These are phyloP conservation scores for Exobasidium cylindrosporum DNA, from an alignment of 1,284 basidiomycete genomes.

Conservation along the genomic window DNA sequence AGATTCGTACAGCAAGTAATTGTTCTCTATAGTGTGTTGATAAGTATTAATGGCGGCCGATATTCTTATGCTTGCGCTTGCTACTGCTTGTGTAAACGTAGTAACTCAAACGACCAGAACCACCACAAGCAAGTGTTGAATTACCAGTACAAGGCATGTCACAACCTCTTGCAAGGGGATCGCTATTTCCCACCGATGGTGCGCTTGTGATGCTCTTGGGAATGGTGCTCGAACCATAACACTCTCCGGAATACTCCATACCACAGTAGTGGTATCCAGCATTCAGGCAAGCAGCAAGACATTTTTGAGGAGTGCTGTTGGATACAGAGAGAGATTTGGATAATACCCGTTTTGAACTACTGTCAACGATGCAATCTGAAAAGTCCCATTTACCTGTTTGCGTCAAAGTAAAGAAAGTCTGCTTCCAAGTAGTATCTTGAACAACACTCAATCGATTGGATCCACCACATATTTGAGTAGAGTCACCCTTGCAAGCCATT, in stretches of 20 bases:
- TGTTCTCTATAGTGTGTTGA: no score
- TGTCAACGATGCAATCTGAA: constrained; percentile 20
- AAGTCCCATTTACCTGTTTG: constrained; percentile 13
- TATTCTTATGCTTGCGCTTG: no score
- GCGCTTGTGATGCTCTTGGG: background rate
- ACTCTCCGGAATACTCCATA: constrained; percentile 43
- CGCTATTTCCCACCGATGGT: constrained; percentile 9
- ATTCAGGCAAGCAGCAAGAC: constrained; percentile 34
- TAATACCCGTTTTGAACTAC: constrained; percentile 1
- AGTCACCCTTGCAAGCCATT: constrained; percentile 15
- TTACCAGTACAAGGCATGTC: constrained; percentile 50
- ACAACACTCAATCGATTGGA: constrained; percentile 15
- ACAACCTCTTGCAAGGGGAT: constrained; percentile 38
- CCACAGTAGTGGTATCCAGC: constrained; percentile 43
- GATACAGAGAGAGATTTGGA: constrained; percentile 12
- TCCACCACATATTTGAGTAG: constrained; percentile 19
- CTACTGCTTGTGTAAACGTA: no score
- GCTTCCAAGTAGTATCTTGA: constrained; percentile 19
- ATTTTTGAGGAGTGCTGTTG: constrained; percentile 28
- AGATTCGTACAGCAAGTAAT: no score
- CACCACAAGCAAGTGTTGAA: constrained; percentile 51
- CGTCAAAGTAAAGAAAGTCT: constrained; percentile 18
- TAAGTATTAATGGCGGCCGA: no score
- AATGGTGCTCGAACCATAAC: constrained; percentile 27
- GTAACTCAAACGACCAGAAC: constrained; percentile 7